phyloP scores from a whole-genome alignment of 2,329 filamentous ascomycete genomes.

The Hypoxylon sp. region DNA sequence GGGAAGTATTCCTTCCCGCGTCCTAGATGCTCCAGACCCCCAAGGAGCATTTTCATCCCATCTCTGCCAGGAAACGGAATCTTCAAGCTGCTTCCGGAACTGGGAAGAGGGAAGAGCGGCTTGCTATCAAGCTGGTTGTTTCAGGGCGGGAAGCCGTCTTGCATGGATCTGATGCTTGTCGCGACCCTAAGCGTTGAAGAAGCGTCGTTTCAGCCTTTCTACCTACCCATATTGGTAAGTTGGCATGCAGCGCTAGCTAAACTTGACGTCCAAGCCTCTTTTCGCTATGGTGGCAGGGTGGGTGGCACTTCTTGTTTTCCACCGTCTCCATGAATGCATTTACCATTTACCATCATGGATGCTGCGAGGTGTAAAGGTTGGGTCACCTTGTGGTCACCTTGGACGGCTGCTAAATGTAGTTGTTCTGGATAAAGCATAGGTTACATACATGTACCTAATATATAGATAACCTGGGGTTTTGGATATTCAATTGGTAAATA shows the following conservation, averaged over 20 bases:
- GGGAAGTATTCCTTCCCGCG: background rate
- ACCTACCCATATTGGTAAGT: conserved; percentile 27
- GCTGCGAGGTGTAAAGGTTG: background rate
- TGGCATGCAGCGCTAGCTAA: conserved; percentile 11
- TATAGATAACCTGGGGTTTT: background rate
- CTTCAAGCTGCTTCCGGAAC: conserved; percentile 17
- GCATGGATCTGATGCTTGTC: conserved; percentile 38
- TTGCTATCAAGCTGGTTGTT: conserved; percentile 33
- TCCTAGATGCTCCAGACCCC: conserved; percentile 13
- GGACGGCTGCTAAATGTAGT: background rate
- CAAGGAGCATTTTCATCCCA: conserved; percentile 38
- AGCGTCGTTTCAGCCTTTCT: conserved; percentile 27
- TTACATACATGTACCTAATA: background rate
- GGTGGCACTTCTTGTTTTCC: conserved; percentile 3
- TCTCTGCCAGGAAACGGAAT: conserved; percentile 26
- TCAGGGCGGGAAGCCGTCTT: conserved; percentile 27
- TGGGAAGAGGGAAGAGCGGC: conserved; percentile 20
- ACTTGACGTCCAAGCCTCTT: conserved; percentile 9
- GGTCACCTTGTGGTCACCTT: background rate
- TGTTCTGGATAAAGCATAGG: background rate
- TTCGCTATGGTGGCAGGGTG: background rate
- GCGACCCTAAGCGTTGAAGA: conserved; percentile 18
- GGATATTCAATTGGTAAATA: background rate
- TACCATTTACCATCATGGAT: too few relatives aligned
- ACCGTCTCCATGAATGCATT: conserved; percentile 11